Base-by-base conservation (phyloP, 352 stramenopile genomes). In the Pythium vanterpoolii region DNA sequence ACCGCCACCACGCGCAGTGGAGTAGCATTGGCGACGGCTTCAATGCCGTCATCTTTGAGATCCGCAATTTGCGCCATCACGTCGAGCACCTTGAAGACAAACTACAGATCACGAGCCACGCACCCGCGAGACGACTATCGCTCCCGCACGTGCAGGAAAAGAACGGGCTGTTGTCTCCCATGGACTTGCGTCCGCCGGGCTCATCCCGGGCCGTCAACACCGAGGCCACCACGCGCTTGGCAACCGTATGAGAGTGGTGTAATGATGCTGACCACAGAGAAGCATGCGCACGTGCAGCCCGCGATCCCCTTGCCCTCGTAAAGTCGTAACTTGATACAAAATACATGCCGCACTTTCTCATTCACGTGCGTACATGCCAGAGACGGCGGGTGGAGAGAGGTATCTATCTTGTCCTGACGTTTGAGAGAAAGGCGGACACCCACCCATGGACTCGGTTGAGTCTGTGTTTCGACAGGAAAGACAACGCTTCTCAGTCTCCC, bases 51-150 rank as follows among this genome's bases (percentile, higher is more conserved):
- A 56, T 80, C 3, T 61, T 77, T 18, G 72, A 80, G 66, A 72
- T 80, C 36, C 66, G 72, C 16, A 76, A 80, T 45, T 46, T 80
- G 44, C 69, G 72, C 19, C 72, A 80, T 50, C 72, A 76, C 49
- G 72, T 81, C 24, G 62, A 79, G 34, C 68, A 77, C 42, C 61
- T 82, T 18, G 73, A 82, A 24, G 71, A 77, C 36, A 82, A 82
- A 46, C 73, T 82, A 34, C 64, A 79, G 24, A 65, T 81, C 42
- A 72, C 68, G 26, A 71, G 58, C n/a, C 72, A 78, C 52, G 66
- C 63, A 27, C 67, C 72, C 0, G 67, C 66, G 9, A 56, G 69
- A n/a, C 63, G 72, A 1, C 50, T 77, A 4, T 73, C 69, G 26
- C 39, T 42, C 34, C 13, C 46, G 1, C 19, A n/a, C 13, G 19